Evolutionary conservation across 805 yeast genomes (phyloP), one percentile per base, ranked within the genome.

Genomic region (Torulaspora franciscae): DNA sequence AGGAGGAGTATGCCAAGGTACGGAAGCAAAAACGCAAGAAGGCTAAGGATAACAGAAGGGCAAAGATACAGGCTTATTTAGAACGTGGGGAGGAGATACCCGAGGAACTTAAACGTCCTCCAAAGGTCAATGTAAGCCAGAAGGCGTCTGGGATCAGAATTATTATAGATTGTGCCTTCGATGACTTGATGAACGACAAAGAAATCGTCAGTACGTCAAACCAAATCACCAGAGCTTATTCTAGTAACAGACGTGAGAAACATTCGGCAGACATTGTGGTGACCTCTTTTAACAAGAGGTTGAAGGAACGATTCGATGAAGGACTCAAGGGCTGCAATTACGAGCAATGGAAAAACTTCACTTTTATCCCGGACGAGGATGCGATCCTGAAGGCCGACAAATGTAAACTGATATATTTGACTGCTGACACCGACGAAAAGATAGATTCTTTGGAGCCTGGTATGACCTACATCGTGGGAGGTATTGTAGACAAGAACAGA

Each of bases 401-500:
- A 36, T 54, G 68, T 1, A 74, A 75, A 29, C 71, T 68, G 32
- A 74, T 87, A 0, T 91, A 93, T 57, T 67, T 91, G 29, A 82
- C 95, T 0, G 95, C 97, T 0, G 99, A 91, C 57, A 83, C 96
- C 0, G 85, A 81, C 7, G 84, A 83, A 6, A 77, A 72, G 17
- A 57, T 93, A 28, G 78, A 75, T 8, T 76, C 71, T 22, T 69
- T 91, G 43, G 80, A 82, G 49, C 77, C 80, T 4, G 85, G 83
- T 2, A 71, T 74, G 61, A 85, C 95, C 0, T 91, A 91, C 55
- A 79, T 91, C 34, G 80, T 91, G 40, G 99, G 99, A 7, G 99
- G 98, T 0, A 91, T 91, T 45, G 98, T 91, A 2, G 99, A 91
- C 64, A 91, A 91, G 64, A 95, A 95, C 48, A 76, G 98, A 55